These are phyloP conservation scores for Camelina sativa DNA, from an alignment of 345 rosid genomes.

Conservation along the genomic window DNA sequence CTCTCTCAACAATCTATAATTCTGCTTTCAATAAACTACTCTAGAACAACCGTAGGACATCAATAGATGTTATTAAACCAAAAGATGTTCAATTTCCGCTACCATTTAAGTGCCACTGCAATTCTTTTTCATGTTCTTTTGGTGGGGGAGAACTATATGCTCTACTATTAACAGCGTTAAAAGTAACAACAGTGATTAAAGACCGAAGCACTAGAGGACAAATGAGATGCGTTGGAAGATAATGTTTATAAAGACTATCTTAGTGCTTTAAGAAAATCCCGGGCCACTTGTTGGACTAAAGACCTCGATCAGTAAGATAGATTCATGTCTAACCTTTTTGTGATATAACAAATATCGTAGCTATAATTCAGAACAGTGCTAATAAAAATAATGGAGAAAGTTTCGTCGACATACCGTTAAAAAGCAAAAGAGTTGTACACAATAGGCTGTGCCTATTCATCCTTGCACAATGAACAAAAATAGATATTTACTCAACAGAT, in stretches of 20 bases:
- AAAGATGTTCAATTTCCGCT: slow-evolving; percentile 9
- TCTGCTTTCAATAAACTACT: background rate
- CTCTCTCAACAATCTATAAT: slow-evolving; percentile 4
- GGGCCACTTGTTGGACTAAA: slow-evolving; percentile 34
- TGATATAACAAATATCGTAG: slow-evolving; percentile 6
- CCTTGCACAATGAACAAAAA: slow-evolving; percentile 28
- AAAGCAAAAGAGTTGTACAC: slow-evolving; percentile 33
- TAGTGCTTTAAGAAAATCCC: slow-evolving; percentile 36
- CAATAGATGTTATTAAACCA: slow-evolving; percentile 3
- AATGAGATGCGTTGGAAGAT: slow-evolving; percentile 30
- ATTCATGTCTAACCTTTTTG: slow-evolving; percentile 31
- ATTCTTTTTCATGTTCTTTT: slow-evolving; percentile 27
- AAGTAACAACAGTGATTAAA: slow-evolving; percentile 15
- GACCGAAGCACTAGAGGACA: slow-evolving; percentile 28
- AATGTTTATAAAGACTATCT: slow-evolving; percentile 27
- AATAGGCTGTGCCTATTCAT: slow-evolving; percentile 42
- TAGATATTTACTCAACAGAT: slow-evolving; percentile 23
- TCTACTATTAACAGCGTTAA: slow-evolving; percentile 11
- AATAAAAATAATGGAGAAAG: slow-evolving; percentile 13
- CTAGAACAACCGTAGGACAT: background rate
- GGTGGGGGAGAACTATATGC: background rate
- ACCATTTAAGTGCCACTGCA: background rate
- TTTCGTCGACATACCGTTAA: slow-evolving; percentile 32
- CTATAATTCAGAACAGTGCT: slow-evolving; percentile 14
- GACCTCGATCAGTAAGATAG: slow-evolving; percentile 28